phyloP scores from a whole-genome alignment of 139 green algal genomes.

The Astrephomene gubernaculifera region DNA sequence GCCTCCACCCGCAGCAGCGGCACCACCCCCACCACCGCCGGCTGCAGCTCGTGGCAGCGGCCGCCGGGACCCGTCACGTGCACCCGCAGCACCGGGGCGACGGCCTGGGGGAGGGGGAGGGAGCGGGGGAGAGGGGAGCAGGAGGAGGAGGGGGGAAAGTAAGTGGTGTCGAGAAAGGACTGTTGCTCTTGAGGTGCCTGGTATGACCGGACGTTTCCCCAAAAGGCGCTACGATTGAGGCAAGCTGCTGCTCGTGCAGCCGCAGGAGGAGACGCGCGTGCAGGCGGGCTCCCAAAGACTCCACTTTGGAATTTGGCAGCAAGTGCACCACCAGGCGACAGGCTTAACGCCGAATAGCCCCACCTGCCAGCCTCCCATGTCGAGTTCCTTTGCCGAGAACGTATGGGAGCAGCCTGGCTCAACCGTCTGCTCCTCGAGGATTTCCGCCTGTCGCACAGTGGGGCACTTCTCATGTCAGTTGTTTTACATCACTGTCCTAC shows the following conservation, averaged over 20 bases:
- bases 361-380: conserved; percentile 33
- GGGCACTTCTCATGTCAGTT: background rate
- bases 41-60: background rate
- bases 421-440: background rate
- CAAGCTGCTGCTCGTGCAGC: no score
- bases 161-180: background rate
- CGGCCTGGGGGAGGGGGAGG: background rate
- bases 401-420: background rate
- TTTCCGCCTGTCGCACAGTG: background rate
- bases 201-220: background rate
- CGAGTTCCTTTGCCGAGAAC: conserved; percentile 17
- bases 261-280: background rate
- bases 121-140: background rate
- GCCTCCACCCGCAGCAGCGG: conserved; percentile 9
- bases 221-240: background rate
- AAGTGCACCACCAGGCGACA: background rate
- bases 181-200: background rate
- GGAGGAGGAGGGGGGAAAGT: background rate
- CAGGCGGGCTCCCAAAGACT: background rate
- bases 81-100: background rate
- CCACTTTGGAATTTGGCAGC: background rate
- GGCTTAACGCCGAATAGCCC: background rate
- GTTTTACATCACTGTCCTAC: background rate
- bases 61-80: background rate
- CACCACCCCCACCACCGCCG: background rate